Evolutionary conservation across 148 eudicot genomes (phyloP), one percentile per base, ranked within the genome.

Genomic region (Salicornia ramosissima): DNA sequence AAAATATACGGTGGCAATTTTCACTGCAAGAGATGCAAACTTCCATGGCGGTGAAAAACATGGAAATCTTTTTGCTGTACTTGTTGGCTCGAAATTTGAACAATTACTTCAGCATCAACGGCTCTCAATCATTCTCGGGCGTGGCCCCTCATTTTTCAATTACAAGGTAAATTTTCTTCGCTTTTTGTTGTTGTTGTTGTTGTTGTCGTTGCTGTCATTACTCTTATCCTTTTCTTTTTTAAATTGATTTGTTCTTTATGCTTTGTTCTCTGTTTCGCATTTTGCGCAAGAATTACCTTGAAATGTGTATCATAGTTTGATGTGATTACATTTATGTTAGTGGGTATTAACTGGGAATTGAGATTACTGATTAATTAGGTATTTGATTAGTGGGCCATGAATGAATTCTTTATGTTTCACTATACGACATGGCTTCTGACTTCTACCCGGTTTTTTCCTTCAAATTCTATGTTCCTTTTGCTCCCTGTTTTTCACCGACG

Each of bases 291-390:
- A 26, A 45, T 65, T 45, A 14, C 26, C 68, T 60, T 64, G 34
- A 45, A 64, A 28, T 28, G 46, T 11, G 25, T 26, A 46, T 66
- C 30, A 28, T 64, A 64, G n/a, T 64, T 36, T 64, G 51, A 25
- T 42, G 10, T 10, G 68, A 51, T 45, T 26, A 14, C 16, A 22
- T 30, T 28, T 66, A 39, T 8, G 10, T 66, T 30, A 66, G 70
- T 66, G 70, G 70, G 70, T 66, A 33, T 59, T 71, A 31, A 47
- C 66, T 59, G 74, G 58, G 60, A 71, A 34, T 14, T 40, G 5
- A 39, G 19, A 71, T 45, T 62, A 49, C 40, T 61, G 67, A 6
- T 47, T 49, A 49, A 58, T 58, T 68, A 34, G 40, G 4, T 7
- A 39, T 46, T 46, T 46, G 19, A 34, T 46, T 60, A 70, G 40